Evolutionary conservation across 2,329 filamentous ascomycete species (phyloP).

Genomic region (Macroventuria anomochaeta): DNA sequence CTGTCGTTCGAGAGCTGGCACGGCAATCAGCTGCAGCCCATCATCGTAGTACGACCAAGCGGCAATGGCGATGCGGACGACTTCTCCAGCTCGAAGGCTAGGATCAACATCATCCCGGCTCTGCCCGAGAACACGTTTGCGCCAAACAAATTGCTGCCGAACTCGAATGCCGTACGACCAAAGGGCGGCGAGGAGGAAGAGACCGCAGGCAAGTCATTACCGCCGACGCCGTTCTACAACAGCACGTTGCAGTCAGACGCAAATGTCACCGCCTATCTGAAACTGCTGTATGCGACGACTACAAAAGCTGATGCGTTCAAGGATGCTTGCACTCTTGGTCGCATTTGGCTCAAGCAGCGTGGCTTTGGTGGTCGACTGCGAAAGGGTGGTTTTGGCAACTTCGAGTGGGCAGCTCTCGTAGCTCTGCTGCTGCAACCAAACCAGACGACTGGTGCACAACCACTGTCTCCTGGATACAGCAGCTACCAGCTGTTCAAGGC

Average conservation of each 20-base stretch:
- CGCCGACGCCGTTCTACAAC: slow-evolving; percentile 85
- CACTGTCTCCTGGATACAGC: slow-evolving; percentile 81
- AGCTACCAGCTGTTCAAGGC: slow-evolving; percentile 96
- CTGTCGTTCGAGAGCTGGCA: slow-evolving; percentile 70
- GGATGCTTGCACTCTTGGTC: slow-evolving; percentile 85
- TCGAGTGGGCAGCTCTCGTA: slow-evolving; percentile 85
- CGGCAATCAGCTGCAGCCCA: slow-evolving; percentile 77
- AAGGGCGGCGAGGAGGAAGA: slow-evolving; percentile 56
- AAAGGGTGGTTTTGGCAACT: slow-evolving; percentile 86
- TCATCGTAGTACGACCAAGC: slow-evolving; percentile 59
- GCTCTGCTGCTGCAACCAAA: slow-evolving; percentile 82
- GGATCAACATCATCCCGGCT: slow-evolving; percentile 78
- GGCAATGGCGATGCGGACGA: slow-evolving; percentile 44
- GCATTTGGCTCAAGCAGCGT: slow-evolving; percentile 87
- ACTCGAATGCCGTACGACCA: slow-evolving; percentile 72
- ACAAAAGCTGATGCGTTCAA: slow-evolving; percentile 75
- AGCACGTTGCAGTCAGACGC: slow-evolving; percentile 80
- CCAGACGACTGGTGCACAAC: slow-evolving; percentile 71
- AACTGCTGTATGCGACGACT: slow-evolving; percentile 72
- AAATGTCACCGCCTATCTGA: slow-evolving; percentile 75
- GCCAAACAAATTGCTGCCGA: slow-evolving; percentile 71
- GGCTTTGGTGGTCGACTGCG: slow-evolving; percentile 75
- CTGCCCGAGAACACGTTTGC: slow-evolving; percentile 74
- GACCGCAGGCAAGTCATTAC: slow-evolving; percentile 38
- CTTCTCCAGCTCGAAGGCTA: slow-evolving; percentile 44